These are phyloP conservation scores for Pilaira anomala DNA, from an alignment of 192 early-diverging fungal genomes.

Conservation along the genomic window DNA sequence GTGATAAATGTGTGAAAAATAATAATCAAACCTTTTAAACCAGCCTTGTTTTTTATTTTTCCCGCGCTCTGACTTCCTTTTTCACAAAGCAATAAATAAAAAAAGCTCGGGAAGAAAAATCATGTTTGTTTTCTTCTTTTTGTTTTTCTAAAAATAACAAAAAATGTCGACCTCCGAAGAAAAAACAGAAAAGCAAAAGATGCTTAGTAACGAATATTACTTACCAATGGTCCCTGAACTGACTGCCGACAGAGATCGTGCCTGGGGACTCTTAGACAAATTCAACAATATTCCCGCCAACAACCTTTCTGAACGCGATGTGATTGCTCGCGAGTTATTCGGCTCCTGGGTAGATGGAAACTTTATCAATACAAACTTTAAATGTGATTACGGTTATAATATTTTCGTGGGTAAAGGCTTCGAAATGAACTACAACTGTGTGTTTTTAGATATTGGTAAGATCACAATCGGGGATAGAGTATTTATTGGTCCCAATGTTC, in stretches of 20 bases:
- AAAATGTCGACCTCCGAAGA: too few species aligned
- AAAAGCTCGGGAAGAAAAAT: too few species aligned
- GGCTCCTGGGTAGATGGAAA: conserved; percentile 56
- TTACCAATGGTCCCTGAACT: conserved; percentile 54
- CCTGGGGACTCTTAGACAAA: conserved; percentile 19
- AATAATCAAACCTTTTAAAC: too few species aligned
- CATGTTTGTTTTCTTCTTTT: too few species aligned
- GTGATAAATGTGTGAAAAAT: too few species aligned
- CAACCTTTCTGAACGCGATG: conserved; percentile 29
- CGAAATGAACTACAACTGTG: conserved; percentile 75
- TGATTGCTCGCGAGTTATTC: conserved; percentile 45
- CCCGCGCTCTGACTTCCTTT: too few species aligned
- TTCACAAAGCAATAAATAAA: too few species aligned
- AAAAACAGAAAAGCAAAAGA: conserved; percentile 55
- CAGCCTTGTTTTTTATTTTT: too few species aligned
- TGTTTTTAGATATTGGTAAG: conserved; percentile 69
- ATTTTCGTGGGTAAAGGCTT: conserved; percentile 69
- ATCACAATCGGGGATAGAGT: conserved; percentile 75
- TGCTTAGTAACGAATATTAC: conserved; percentile 65
- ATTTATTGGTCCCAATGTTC: conserved; percentile 75
- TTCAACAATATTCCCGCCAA: conserved; percentile 35
- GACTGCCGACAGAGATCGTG: conserved; percentile 25
- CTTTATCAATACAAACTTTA: conserved; percentile 65
- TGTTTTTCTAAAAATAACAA: too few species aligned
- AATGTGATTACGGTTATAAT: conserved; percentile 78